Evolutionary conservation across 2,329 filamentous ascomycete genomes (phyloP), one percentile per base, ranked within the genome.

Genomic region (Immersiporthe knoxdaviesiana): DNA sequence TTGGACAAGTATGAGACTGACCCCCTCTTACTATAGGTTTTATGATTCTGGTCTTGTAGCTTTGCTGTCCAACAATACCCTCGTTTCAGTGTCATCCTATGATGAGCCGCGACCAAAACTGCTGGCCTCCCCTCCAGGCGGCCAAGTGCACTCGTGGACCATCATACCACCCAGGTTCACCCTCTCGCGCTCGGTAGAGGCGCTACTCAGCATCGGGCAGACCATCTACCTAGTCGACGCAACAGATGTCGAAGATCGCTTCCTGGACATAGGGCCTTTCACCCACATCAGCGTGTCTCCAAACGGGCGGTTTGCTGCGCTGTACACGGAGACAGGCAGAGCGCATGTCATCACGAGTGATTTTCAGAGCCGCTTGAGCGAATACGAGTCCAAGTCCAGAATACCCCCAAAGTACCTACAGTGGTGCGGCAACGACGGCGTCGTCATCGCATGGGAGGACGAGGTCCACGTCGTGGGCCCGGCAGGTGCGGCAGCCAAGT

Each of bases 401-500:
- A 97, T 93, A 6, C 86, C 91, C 1, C 96, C 96, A 3, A 91
- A 93, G 74, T 93, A 96, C 72, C 86, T 99, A 71, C 91, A 96
- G 75, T 99, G 96, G 96, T 99, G 96, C 78, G 96, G 96, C 6
- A 95, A 96, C 75, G 95, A 98, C 79, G 93, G 94, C 18, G 92
- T 96, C 3, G 88, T 97, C 37, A 89, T 99, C 74, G 94, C 94
- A 0, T 99, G 96, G 96, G 96, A 98, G 77, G 96, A 99, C 76
- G 96, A 99, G 79, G 91, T 99, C 4, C 96, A 97, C 76, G 86
- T 99, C 37, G 91, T 99, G 70, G 96, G 95, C 0, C 93, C 94
- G 0, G 91, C 90, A 50, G 93, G 93, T 58, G 88, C 91, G 12
- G 90, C 91, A 6, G 89, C 82, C 56, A 90, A 88, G 71, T 96